Conservation (phyloP, 306 rosid genomes). For the Trifolium repens region DNA sequence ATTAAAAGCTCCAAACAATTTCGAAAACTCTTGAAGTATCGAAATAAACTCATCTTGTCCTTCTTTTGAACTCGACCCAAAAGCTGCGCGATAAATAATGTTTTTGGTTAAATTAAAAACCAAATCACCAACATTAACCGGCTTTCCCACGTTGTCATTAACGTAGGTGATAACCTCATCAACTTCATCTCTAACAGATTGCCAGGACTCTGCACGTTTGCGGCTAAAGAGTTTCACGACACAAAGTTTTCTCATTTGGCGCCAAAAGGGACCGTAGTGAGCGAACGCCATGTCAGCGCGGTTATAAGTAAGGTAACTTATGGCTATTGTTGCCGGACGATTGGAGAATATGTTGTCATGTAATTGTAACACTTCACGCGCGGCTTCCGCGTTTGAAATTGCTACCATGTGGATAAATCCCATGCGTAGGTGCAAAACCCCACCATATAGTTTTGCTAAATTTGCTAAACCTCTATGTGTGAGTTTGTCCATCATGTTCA, state of each 20-base stretch:
- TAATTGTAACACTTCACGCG: slow-evolving; percentile 70
- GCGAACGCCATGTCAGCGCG: slow-evolving; percentile 92
- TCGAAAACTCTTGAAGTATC: slow-evolving; percentile 77
- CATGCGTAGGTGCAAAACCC: slow-evolving; percentile 66
- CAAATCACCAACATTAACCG: slow-evolving; percentile 65
- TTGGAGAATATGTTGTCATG: slow-evolving; percentile 78
- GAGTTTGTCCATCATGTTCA: slow-evolving; percentile 67
- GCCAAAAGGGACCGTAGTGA: slow-evolving; percentile 87
- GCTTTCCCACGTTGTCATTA: slow-evolving; percentile 14
- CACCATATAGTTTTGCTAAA: slow-evolving; percentile 69
- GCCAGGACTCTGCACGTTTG: slow-evolving; percentile 73
- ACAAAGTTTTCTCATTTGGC: slow-evolving; percentile 82
- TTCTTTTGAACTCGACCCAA: slow-evolving; percentile 54
- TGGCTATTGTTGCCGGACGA: slow-evolving; percentile 76
- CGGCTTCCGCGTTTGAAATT: slow-evolving; percentile 62
- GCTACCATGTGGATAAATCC: slow-evolving; percentile 75
- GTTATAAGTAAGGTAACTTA: slow-evolving; percentile 70
- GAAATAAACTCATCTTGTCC: slow-evolving; percentile 74
- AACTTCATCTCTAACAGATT: slow-evolving; percentile 71
- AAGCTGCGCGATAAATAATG: slow-evolving; percentile 69
- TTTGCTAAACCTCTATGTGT: slow-evolving; percentile 78
- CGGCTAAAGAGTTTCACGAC: slow-evolving; percentile 79
- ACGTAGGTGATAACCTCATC: slow-evolving; percentile 39
- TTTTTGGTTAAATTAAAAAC: slow-evolving; percentile 63
- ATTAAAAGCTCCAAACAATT: slow-evolving; percentile 74